These are phyloP conservation scores for Ascochyta koolunga DNA, from an alignment of 2,329 filamentous ascomycete species.

Conservation along the genomic window DNA sequence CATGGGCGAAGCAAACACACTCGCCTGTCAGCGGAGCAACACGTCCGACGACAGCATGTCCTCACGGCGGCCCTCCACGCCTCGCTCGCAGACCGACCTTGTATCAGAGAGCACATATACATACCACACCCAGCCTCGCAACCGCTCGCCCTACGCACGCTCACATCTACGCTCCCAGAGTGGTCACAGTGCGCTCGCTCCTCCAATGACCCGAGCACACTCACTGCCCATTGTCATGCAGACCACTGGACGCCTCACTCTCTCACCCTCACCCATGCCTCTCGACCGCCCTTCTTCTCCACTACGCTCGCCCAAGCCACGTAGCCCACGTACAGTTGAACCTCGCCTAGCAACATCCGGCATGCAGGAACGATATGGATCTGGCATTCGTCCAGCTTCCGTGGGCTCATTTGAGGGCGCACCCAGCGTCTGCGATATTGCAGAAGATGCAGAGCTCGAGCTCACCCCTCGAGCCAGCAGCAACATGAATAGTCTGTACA, in stretches of 20 bases:
- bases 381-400: conserved; percentile 36
- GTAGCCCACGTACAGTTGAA: conserved; percentile 43
- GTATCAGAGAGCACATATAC: conserved; percentile 31
- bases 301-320: conserved; percentile 51
- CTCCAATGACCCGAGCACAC: conserved; percentile 56
- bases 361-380: conserved; percentile 26
- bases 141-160: conserved; percentile 56
- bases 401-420: conserved; percentile 38
- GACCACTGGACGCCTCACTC: conserved; percentile 37
- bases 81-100: conserved; percentile 49
- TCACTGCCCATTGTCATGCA: conserved; percentile 53
- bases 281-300: conserved; percentile 46
- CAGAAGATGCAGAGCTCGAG: conserved; percentile 57
- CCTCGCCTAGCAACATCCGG: conserved; percentile 21
- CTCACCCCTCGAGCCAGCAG: conserved; percentile 48
- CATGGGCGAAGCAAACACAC: conserved; percentile 33
- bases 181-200: conserved; percentile 50
- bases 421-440: conserved; percentile 51
- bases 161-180: conserved; percentile 55
- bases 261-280: conserved; percentile 43
- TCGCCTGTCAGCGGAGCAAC: conserved; percentile 34
- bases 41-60: conserved; percentile 29
- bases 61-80: conserved; percentile 42
- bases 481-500: conserved; percentile 37
- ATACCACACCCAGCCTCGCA: conserved; percentile 47